Evolutionary conservation across 345 rosid species (phyloP).

Genomic region (Acer campestre): DNA sequence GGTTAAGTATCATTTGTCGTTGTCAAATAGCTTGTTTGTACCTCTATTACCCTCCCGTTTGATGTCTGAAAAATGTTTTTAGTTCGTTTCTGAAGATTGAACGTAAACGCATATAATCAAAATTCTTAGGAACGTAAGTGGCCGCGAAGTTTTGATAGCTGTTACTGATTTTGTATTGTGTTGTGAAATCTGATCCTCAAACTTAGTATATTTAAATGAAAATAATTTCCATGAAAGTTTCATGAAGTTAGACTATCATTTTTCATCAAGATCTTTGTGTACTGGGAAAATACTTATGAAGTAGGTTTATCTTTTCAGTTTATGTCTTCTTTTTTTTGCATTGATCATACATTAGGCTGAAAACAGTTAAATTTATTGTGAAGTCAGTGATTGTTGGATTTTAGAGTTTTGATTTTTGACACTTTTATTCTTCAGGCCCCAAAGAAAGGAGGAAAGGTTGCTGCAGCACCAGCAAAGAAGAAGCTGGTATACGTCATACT

Average conservation of each 20-base stretch:
- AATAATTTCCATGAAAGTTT: background rate
- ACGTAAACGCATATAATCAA: background rate
- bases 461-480: slow-evolving; percentile 30
- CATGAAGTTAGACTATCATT: too few relatives aligned
- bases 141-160: background rate
- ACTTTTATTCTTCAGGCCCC: slow-evolving; percentile 17
- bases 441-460: slow-evolving; percentile 32
- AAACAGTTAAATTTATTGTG: background rate
- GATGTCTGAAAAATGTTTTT: background rate
- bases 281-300: too few relatives aligned
- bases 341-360: background rate
- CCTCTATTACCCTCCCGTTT: background rate
- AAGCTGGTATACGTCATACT: slow-evolving; percentile 12
- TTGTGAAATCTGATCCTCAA: background rate
- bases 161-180: background rate
- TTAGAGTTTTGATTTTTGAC: background rate
- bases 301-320: too few relatives aligned
- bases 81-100: background rate
- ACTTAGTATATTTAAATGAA: background rate
- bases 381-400: background rate
- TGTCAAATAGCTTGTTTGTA: too few relatives aligned
- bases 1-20: background rate
- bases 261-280: background rate
- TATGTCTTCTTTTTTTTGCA: too few relatives aligned
- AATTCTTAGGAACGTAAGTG: background rate